Evolutionary conservation across 257 asterid genomes (phyloP).

Genomic region (Fraxinus cuspidata): DNA sequence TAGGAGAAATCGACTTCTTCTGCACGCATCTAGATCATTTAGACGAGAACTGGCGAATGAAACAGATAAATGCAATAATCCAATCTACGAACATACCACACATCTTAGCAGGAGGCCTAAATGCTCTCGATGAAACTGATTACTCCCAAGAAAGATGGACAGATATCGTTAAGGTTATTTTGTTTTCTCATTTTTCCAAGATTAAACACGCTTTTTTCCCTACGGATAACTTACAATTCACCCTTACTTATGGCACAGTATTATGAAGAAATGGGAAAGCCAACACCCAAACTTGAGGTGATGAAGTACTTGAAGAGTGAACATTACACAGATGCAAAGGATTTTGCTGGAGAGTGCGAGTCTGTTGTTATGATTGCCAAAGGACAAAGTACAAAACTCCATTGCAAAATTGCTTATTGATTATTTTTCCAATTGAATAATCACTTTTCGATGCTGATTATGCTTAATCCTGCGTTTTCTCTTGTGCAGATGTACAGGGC

Average conservation of each 20-base stretch:
- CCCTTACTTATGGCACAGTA: slow-evolving; percentile 43
- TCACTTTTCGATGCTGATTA: background rate
- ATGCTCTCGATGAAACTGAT: slow-evolving; percentile 84
- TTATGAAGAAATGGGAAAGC: slow-evolving; percentile 90
- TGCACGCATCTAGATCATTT: slow-evolving; percentile 88
- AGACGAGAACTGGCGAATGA: slow-evolving; percentile 91
- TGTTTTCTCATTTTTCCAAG: background rate
- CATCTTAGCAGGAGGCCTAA: slow-evolving; percentile 86
- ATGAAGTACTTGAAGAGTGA: slow-evolving; percentile 72
- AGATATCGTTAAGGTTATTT: slow-evolving; percentile 73
- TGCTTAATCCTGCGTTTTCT: background rate
- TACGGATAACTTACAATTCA: background rate
- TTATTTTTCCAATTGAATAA: background rate
- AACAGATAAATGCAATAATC: slow-evolving; percentile 81
- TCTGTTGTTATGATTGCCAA: slow-evolving; percentile 94
- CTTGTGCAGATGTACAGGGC: slow-evolving; percentile 79
- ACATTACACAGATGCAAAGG: slow-evolving; percentile 79
- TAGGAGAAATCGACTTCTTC: slow-evolving; percentile 73
- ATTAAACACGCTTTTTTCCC: background rate
- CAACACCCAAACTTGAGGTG: slow-evolving; percentile 78
- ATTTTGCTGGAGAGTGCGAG: slow-evolving; percentile 89
- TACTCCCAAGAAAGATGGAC: slow-evolving; percentile 92
- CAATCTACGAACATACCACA: slow-evolving; percentile 77
- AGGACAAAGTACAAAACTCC: slow-evolving; percentile 73
- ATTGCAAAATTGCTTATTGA: background rate